Conservation (phyloP, 2,329 filamentous ascomycete genomes). For the Bipolaris sorokiniana region DNA sequence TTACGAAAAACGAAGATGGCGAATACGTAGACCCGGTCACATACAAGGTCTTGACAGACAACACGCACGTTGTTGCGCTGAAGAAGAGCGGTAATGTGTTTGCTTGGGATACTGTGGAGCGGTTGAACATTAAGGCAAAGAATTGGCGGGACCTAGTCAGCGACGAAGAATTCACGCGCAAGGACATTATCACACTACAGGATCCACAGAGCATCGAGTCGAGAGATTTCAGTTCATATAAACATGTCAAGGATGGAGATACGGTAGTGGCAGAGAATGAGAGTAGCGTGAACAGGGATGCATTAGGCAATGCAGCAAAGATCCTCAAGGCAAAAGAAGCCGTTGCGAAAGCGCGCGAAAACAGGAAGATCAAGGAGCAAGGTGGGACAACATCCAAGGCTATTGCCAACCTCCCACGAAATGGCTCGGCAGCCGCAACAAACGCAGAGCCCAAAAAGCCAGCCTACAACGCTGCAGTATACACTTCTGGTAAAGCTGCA, state of each 20-base stretch:
- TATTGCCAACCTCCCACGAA: slow-evolving; percentile 28
- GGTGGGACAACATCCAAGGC: slow-evolving; percentile 27
- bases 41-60: slow-evolving; percentile 97
- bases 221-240: slow-evolving; percentile 84
- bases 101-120: slow-evolving; percentile 91
- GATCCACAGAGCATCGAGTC: slow-evolving; percentile 89
- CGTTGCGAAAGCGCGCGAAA: slow-evolving; percentile 84
- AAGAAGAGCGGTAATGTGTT: slow-evolving; percentile 92
- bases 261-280: slow-evolving; percentile 73
- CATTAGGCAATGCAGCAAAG: slow-evolving; percentile 80
- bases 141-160: slow-evolving; percentile 91
- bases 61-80: slow-evolving; percentile 93
- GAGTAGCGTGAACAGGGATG: slow-evolving; percentile 76
- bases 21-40: slow-evolving; percentile 97
- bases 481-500: slow-evolving; percentile 89
- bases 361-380: slow-evolving; percentile 60
- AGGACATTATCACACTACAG: slow-evolving; percentile 94
- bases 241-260: slow-evolving; percentile 84
- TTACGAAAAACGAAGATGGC: slow-evolving; percentile 86
- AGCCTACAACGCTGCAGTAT: slow-evolving; percentile 79
- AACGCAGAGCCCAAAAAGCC: slow-evolving; percentile 42
- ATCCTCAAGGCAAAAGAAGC: slow-evolving; percentile 90
- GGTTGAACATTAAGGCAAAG: slow-evolving; percentile 95
- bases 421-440: slow-evolving; percentile 37
- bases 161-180: slow-evolving; percentile 83